Conservation (phyloP, 129 eudicot genomes). For the Tanacetum coccineum region DNA sequence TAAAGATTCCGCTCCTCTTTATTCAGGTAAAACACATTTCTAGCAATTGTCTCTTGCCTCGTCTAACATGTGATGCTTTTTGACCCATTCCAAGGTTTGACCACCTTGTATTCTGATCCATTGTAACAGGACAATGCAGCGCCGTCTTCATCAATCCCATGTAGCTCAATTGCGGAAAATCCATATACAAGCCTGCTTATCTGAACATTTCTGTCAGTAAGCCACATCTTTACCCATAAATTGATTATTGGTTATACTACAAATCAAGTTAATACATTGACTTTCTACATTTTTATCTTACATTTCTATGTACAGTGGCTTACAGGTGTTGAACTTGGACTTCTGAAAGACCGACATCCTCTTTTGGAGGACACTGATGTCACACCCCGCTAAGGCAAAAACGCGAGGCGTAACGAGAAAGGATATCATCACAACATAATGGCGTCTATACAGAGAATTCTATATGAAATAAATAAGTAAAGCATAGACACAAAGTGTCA, state of each 20-base stretch:
- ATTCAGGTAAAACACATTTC: conserved; percentile 56
- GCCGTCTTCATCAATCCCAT: conserved; percentile 69
- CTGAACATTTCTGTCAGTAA: conserved; percentile 53
- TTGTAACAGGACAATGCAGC: conserved; percentile 51
- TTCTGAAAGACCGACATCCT: conserved; percentile 91
- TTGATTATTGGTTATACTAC: not conserved
- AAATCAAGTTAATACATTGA: conserved; percentile 3
- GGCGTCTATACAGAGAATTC: too few species aligned
- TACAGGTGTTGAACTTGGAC: conserved; percentile 82
- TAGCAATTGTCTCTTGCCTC: conserved; percentile 5
- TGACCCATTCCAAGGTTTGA: conserved; percentile 20
- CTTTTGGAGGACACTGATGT: too few species aligned
- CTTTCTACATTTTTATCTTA: conserved; percentile 9
- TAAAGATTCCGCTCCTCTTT: conserved; percentile 84
- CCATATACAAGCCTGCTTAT: conserved; percentile 83
- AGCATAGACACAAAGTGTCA: too few species aligned
- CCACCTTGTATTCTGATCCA: conserved; percentile 19
- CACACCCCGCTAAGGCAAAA: too few species aligned
- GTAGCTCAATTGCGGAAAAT: too few species aligned
- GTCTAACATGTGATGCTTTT: conserved; percentile 8
- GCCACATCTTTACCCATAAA: too few species aligned
- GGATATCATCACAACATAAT: too few species aligned
- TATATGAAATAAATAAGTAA: too few species aligned
- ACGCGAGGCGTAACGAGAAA: too few species aligned
- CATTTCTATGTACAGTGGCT: conserved; percentile 66